Percentiles rank a stretch among this genome's conserved stretches.
These are phyloP conservation scores for Hericium erinaceus DNA, from an alignment of 768 basidiomycete species.

Conservation along the genomic window DNA sequence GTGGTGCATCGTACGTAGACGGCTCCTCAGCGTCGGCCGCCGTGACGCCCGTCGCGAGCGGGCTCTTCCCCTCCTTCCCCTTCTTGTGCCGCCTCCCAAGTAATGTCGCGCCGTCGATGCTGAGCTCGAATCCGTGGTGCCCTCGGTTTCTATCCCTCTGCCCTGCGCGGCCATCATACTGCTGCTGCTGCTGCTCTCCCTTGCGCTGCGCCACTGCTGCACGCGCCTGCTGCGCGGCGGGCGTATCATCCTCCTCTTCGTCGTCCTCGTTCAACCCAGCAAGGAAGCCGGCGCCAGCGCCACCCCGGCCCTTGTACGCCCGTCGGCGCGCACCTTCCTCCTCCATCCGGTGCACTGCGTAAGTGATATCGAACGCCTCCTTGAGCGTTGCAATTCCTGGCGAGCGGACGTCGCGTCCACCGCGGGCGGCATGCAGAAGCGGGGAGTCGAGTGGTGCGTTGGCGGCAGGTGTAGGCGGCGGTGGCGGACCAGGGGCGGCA, in stretches of 20 bases:
- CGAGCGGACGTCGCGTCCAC: constrained; percentile 69
- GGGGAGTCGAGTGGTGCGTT: constrained; percentile 75
- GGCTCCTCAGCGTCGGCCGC: constrained; percentile 5
- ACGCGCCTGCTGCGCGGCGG: neutral
- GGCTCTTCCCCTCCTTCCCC: constrained; percentile 17
- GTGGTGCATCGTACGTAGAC: constrained; percentile 7
- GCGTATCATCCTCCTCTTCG: constrained; percentile 38
- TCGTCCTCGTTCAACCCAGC: constrained; percentile 90
- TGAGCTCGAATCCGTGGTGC: constrained; percentile 60
- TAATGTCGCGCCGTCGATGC: constrained; percentile 79
- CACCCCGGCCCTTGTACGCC: constrained; percentile 71
- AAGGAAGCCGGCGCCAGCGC: constrained; percentile 75
- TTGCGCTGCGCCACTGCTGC: neutral
- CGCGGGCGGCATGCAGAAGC: constrained; percentile 70
- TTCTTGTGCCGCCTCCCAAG: constrained; percentile 59
- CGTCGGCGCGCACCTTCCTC: constrained; percentile 89
- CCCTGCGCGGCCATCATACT: constrained; percentile 64
- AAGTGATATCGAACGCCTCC: constrained; percentile 97
- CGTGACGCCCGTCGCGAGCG: constrained; percentile 28
- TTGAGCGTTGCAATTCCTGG: constrained; percentile 91
- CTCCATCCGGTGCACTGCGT: constrained; percentile 98
- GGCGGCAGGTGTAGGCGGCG: constrained; percentile 54
- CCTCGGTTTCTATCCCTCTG: constrained; percentile 45
- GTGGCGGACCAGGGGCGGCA: constrained; percentile 50
- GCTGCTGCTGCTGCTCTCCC: neutral